Evolutionary conservation across 2,329 filamentous ascomycete genomes (phyloP).

Genomic region (Penicillium olsonii): DNA sequence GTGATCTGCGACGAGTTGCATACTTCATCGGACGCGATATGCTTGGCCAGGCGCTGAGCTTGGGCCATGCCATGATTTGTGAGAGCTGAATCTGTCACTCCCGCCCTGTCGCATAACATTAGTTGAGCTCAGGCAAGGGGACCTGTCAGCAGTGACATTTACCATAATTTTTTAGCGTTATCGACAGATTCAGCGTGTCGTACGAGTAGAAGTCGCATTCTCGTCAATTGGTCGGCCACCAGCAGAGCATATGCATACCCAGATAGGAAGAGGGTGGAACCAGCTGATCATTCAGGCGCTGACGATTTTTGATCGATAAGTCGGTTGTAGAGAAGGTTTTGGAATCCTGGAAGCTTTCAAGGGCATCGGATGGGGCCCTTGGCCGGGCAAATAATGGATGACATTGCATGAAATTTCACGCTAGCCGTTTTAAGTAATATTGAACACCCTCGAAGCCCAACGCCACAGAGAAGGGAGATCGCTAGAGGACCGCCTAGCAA

Average conservation of each 20-base stretch:
- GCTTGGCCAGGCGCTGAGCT: conserved; percentile 67
- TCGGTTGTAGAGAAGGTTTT: not conserved
- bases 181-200: conserved; percentile 90
- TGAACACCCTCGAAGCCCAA: too few relatives aligned
- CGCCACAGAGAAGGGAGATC: too few relatives aligned
- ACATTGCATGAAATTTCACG: not conserved
- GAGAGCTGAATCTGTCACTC: conserved; percentile 75
- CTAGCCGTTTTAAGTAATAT: conserved; percentile 2
- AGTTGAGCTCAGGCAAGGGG: not conserved
- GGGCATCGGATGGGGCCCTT: too few relatives aligned
- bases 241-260: too few relatives aligned
- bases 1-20: conserved; percentile 62
- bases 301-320: too few relatives aligned
- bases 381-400: not conserved
- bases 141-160: conserved; percentile 30
- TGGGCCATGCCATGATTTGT: conserved; percentile 82
- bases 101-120: conserved; percentile 58
- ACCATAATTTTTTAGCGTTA: conserved; percentile 79
- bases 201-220: conserved; percentile 44
- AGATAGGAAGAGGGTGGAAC: too few relatives aligned
- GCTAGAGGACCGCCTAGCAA: too few relatives aligned
- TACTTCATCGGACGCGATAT: conserved; percentile 57
- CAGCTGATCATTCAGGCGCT: too few relatives aligned
- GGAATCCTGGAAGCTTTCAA: not conserved
- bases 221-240: not conserved